Conservation (phyloP, 331 rosid genomes). For the Malus hybrid region DNA sequence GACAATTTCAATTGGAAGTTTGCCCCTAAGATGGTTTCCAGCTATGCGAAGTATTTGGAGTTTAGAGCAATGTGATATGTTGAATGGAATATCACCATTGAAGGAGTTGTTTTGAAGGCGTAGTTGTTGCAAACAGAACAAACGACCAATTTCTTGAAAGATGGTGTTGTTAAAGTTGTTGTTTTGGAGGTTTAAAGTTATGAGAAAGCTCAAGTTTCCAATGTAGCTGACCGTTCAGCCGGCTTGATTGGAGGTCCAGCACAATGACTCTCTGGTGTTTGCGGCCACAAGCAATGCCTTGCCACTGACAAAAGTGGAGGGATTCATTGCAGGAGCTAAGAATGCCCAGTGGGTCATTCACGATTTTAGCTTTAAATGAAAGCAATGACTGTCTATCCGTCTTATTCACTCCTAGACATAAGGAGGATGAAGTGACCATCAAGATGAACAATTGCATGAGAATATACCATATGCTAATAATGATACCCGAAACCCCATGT, state of each 20-base stretch:
- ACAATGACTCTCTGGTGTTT: neutral
- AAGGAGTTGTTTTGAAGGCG: neutral
- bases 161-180: neutral
- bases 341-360: neutral
- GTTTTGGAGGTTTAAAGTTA: neutral
- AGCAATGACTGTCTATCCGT: neutral
- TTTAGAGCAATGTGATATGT: neutral
- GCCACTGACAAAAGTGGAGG: conserved; percentile 11
- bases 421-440: too few species aligned
- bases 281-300: neutral
- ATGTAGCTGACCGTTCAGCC: neutral
- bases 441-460: too few species aligned
- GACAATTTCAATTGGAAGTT: neutral
- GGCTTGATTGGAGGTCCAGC: neutral
- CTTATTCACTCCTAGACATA: too few species aligned
- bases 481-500: too few species aligned
- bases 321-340: neutral
- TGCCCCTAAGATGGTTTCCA: conserved; percentile 8
- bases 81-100: neutral
- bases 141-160: neutral
- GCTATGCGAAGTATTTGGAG: neutral
- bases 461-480: too few species aligned
- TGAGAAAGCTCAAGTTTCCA: conserved; percentile 17
- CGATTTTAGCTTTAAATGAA: neutral
- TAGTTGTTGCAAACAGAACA: neutral